phyloP scores from a whole-genome alignment of 306 rosid genomes.

The Pueraria montana region DNA sequence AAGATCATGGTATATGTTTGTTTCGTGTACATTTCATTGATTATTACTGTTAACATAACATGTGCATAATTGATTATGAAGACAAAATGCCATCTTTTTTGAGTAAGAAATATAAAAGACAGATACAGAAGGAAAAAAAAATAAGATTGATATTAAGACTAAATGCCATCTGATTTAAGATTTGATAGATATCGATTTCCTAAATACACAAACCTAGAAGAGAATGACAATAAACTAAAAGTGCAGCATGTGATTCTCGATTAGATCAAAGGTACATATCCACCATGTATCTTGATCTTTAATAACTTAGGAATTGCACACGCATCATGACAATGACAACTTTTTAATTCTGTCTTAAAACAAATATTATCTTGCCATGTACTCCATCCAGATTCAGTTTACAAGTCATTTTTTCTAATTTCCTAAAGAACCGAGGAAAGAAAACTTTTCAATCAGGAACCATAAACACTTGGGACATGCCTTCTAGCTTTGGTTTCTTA shows the following conservation, averaged over 20 bases:
- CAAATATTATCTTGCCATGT: slow-evolving; percentile 52
- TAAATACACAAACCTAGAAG: slow-evolving; percentile 41
- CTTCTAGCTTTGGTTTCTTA: slow-evolving; percentile 53
- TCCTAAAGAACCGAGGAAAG: slow-evolving; percentile 36
- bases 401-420: slow-evolving; percentile 16
- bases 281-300: slow-evolving; percentile 35
- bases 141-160: too few relatives aligned
- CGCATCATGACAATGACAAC: slow-evolving; percentile 4
- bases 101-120: too few relatives aligned
- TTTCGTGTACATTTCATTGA: slow-evolving; percentile 4
- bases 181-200: slow-evolving; percentile 31
- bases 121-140: too few relatives aligned
- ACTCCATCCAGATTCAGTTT: slow-evolving; percentile 65
- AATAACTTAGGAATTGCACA: slow-evolving; percentile 36
- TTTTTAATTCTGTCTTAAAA: slow-evolving; percentile 39
- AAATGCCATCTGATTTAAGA: slow-evolving; percentile 37
- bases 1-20: slow-evolving; percentile 5
- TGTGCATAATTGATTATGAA: slow-evolving; percentile 42
- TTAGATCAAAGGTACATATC: slow-evolving; percentile 45
- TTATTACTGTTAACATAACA: slow-evolving; percentile 18
- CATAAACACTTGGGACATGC: slow-evolving; percentile 36
- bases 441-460: slow-evolving; percentile 37
- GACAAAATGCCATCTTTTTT: slow-evolving; percentile 33
- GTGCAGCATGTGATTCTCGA: slow-evolving; percentile 50
- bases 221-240: slow-evolving; percentile 39